Evolutionary conservation across 371 early-diverging fungal species (phyloP).

Genomic region (Zychaea mexicana): DNA sequence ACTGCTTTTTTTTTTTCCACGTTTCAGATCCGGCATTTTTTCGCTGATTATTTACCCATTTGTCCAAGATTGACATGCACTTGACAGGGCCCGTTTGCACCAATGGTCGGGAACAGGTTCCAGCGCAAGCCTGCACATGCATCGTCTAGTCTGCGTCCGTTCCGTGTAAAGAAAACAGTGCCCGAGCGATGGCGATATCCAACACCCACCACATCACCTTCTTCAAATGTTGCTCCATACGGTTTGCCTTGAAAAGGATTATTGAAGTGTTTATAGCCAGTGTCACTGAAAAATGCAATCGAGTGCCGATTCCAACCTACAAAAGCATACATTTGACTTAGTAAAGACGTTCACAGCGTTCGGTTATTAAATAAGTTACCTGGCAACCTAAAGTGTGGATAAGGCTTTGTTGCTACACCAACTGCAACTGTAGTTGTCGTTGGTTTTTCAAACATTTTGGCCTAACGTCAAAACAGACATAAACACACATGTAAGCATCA

Average conservation of each 20-base stretch:
- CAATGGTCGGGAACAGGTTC: slow-evolving; percentile 66
- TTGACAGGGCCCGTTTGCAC: slow-evolving; percentile 68
- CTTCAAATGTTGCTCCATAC: slow-evolving; percentile 62
- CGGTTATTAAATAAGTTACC: too few species aligned
- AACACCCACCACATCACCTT: slow-evolving; percentile 79
- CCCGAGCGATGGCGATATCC: slow-evolving; percentile 80
- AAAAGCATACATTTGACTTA: slow-evolving; percentile 1
- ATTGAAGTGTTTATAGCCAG: slow-evolving; percentile 65
- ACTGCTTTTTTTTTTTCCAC: background rate
- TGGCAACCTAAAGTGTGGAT: slow-evolving; percentile 67
- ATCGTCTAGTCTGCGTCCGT: slow-evolving; percentile 66
- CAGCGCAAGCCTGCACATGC: slow-evolving; percentile 57
- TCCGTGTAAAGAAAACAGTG: slow-evolving; percentile 77
- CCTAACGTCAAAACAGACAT: slow-evolving; percentile 19
- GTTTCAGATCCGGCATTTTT: background rate
- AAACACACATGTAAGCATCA: background rate
- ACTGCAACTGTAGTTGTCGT: slow-evolving; percentile 60
- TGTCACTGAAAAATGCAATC: slow-evolving; percentile 70
- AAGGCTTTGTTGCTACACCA: slow-evolving; percentile 73
- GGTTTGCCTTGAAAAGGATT: slow-evolving; percentile 64
- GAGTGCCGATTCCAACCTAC: slow-evolving; percentile 75
- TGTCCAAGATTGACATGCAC: slow-evolving; percentile 68
- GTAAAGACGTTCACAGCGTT: too few species aligned
- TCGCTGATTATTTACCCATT: slow-evolving; percentile 21
- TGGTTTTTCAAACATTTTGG: slow-evolving; percentile 75